Evolutionary conservation across 257 asterid genomes (phyloP).

Genomic region (Sherardia arvensis): DNA sequence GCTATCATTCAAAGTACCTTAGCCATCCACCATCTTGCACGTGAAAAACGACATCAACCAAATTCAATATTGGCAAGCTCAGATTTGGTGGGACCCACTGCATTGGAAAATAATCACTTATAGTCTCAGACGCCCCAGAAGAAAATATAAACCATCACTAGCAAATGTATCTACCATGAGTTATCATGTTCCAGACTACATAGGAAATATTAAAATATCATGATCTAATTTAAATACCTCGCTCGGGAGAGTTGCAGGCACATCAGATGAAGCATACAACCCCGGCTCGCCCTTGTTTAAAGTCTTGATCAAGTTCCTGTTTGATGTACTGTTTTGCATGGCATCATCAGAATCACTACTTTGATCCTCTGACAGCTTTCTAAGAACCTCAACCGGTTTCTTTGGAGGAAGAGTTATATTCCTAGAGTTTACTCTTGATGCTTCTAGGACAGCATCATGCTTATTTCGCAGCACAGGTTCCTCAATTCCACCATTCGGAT

Average conservation of each 20-base stretch:
- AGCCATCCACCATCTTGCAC: slow-evolving; percentile 99
- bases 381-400: slow-evolving; percentile 35
- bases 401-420: slow-evolving; percentile 35
- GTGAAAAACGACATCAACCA: slow-evolving; percentile 86
- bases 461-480: slow-evolving; percentile 33
- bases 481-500: slow-evolving; percentile 28
- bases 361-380: slow-evolving; percentile 33
- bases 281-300: slow-evolving; percentile 28
- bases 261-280: slow-evolving; percentile 31
- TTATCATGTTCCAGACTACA: neutral
- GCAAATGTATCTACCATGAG: neutral
- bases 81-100: slow-evolving; percentile 97
- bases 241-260: slow-evolving; percentile 50
- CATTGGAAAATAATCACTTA: slow-evolving; percentile 14
- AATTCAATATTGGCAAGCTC: slow-evolving; percentile 69
- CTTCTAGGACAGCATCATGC: slow-evolving; percentile 33
- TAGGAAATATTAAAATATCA: neutral
- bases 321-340: slow-evolving; percentile 25
- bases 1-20: slow-evolving; percentile 43
- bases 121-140: slow-evolving; percentile 14
- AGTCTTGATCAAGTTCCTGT: slow-evolving; percentile 30
- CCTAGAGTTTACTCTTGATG: slow-evolving; percentile 34
- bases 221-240: slow-evolving; percentile 39
- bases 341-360: slow-evolving; percentile 40
- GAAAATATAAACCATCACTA: neutral